Evolutionary conservation across 2,329 filamentous ascomycete genomes (phyloP), one percentile per base, ranked within the genome.

Genomic region (Lachnellula cervina): DNA sequence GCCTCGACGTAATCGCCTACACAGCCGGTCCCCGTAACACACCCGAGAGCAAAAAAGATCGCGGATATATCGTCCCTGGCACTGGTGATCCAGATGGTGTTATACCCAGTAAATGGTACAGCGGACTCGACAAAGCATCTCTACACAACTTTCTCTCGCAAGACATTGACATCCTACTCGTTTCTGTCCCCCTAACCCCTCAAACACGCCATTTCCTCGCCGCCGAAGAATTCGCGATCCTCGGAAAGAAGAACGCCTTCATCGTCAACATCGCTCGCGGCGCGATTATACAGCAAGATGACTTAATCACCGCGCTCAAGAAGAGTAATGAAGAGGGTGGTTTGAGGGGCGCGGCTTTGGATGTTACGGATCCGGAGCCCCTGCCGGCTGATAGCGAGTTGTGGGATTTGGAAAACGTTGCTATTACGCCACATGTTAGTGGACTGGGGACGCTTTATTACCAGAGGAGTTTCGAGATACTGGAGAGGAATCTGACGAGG

Each of bases 311-410:
- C 1, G 79, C 82, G 1, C 66, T 88, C 35, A 71, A 71, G 56
- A 66, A 65, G 28, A 51, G 58, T 17, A 44, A 57, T 23, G 62
- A 62, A 23, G 70, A 74, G 0, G 78, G 77, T 0, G 75, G 77
- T 2, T 66, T 89, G 32, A 71, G 76, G 25, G 85, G 84, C 32
- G 86, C 84, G 0, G 83, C 83, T 3, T 70, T 88, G 37, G 86
- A 89, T 71, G 85, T 88, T 1, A 82, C 84, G 14, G 83, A 87
- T 61, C 84, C 85, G 0, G 86, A 89, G 64, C 86, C 86, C 0
- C 67, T 88, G 60, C 83, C 82, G 0, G 63, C 69, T 17, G 78
- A 84, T 43, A 78, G 80, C 62, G 79, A 82, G 62, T 68, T 88
- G 51, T 88, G 86, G 85, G 77, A 76, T 49, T 69, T 82, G 58